phyloP scores from a whole-genome alignment of 495 filamentous ascomycete species.

The Rhizodiscina lignyota region DNA sequence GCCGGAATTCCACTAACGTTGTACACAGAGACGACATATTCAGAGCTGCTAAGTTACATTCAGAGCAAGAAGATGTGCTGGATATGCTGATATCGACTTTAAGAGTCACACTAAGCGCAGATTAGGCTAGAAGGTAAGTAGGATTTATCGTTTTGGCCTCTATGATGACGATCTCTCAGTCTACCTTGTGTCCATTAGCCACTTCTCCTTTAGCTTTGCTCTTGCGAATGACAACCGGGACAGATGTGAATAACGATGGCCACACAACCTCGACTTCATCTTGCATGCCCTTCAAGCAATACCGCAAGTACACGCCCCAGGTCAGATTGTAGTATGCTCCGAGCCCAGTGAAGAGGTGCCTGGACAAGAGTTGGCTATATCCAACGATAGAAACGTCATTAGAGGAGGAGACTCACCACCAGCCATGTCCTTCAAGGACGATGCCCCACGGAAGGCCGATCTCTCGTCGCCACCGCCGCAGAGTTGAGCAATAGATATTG shows the following conservation, averaged over 20 bases:
- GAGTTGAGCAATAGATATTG: constrained; percentile 2
- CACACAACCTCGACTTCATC: background rate
- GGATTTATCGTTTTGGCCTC: no score
- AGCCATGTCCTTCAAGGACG: constrained; percentile 6
- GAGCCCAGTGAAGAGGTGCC: constrained; percentile 1
- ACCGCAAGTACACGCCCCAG: background rate
- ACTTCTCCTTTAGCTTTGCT: no score
- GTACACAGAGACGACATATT: no score
- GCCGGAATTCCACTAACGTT: no score
- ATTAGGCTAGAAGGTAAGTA: no score
- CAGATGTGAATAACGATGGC: background rate
- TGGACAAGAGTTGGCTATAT: background rate
- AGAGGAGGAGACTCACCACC: constrained; percentile 3
- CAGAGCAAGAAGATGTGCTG: no score
- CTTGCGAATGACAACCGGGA: background rate
- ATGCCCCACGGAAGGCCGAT: constrained; percentile 5
- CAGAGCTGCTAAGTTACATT: no score
- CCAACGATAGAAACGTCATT: background rate
- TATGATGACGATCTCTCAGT: no score
- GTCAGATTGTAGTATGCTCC: background rate
- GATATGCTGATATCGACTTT: no score
- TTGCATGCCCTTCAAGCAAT: background rate
- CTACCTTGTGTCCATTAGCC: no score
- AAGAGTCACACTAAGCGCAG: no score
- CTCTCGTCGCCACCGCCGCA: constrained; percentile 3